A percentile compares a stretch with the other conserved stretches of the same genome.
Evolutionary conservation across 176 grass and related monocot genomes (phyloP).

Genomic region (Eremochloa ophiuroides): DNA sequence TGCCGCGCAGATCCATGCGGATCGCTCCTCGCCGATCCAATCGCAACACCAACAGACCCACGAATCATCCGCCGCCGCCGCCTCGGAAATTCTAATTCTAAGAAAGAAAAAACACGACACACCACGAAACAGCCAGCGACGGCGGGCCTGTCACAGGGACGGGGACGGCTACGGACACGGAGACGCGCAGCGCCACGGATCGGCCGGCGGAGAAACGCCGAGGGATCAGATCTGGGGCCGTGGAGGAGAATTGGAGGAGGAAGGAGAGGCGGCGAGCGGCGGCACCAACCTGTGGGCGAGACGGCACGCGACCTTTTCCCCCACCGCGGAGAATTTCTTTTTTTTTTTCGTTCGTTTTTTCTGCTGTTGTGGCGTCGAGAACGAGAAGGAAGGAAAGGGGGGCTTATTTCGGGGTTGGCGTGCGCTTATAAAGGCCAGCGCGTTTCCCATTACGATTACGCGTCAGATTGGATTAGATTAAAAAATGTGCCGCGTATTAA

Average conservation of each 20-base stretch:
- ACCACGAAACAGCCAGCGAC: not conserved
- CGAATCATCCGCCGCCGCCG: not conserved
- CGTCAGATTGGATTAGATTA: not conserved
- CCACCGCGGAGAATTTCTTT: not conserved
- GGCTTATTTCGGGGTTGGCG: not conserved
- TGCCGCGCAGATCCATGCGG: not conserved
- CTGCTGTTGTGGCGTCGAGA: not conserved
- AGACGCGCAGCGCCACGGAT: not conserved
- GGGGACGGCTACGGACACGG: no score
- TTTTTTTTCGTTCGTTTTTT: not conserved
- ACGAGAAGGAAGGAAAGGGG: not conserved
- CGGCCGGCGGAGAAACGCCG: not conserved
- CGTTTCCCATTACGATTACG: not conserved
- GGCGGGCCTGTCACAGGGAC: no score
- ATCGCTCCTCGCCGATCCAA: not conserved
- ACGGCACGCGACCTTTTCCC: slow-evolving; percentile 20
- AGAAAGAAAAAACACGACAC: not conserved
- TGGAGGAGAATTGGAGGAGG: not conserved
- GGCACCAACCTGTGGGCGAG: slow-evolving; percentile 51
- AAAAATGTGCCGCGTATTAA: not conserved
- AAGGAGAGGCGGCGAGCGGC: not conserved
- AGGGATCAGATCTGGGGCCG: slow-evolving; percentile 22
- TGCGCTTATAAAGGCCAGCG: slow-evolving; percentile 21
- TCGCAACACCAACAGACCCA: not conserved
- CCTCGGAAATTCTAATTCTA: not conserved